Conservation (phyloP, 768 basidiomycete species). For the Pulveroboletus frians region DNA sequence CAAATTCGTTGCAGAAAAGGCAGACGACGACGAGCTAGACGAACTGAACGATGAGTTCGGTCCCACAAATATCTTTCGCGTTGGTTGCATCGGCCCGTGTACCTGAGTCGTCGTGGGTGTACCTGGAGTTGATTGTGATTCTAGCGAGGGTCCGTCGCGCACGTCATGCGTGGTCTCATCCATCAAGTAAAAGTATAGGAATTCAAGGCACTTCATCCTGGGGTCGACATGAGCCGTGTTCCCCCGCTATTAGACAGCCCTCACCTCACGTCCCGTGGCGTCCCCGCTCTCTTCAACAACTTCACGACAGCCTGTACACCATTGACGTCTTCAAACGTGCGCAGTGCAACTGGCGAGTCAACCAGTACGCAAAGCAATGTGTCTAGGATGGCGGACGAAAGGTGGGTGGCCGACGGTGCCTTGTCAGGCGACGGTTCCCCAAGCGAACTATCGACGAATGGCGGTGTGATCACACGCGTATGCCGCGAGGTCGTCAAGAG, state of each 20-base stretch:
- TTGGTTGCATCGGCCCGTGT: conserved; percentile 11
- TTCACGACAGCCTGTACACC: conserved; percentile 84
- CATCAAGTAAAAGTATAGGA: conserved; percentile 90
- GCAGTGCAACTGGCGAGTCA: conserved; percentile 69
- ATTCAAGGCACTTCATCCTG: conserved; percentile 96
- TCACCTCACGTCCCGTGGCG: conserved; percentile 84
- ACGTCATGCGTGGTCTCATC: conserved; percentile 55
- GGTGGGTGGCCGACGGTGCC: conserved; percentile 29
- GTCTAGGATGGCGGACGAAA: conserved; percentile 77
- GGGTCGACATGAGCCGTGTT: conserved; percentile 1
- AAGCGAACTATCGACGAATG: conserved; percentile 1
- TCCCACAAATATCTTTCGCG: conserved; percentile 24
- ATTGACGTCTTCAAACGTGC: conserved; percentile 69
- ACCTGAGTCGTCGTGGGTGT: conserved; percentile 27
- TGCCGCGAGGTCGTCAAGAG: conserved; percentile 69
- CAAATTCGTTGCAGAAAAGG: conserved; percentile 38
- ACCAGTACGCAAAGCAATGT: conserved; percentile 86
- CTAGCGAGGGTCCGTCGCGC: conserved; percentile 1
- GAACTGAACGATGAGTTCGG: conserved; percentile 19
- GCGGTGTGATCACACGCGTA: conserved; percentile 34
- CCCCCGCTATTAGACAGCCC: conserved; percentile 45
- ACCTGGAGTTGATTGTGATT: conserved; percentile 33
- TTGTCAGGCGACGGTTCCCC: conserved; percentile 19
- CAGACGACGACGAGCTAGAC: conserved; percentile 27
- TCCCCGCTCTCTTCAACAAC: conserved; percentile 78